Evolutionary conservation across 495 filamentous ascomycete genomes (phyloP).

Genomic region (Aspergillus ellipticus): DNA sequence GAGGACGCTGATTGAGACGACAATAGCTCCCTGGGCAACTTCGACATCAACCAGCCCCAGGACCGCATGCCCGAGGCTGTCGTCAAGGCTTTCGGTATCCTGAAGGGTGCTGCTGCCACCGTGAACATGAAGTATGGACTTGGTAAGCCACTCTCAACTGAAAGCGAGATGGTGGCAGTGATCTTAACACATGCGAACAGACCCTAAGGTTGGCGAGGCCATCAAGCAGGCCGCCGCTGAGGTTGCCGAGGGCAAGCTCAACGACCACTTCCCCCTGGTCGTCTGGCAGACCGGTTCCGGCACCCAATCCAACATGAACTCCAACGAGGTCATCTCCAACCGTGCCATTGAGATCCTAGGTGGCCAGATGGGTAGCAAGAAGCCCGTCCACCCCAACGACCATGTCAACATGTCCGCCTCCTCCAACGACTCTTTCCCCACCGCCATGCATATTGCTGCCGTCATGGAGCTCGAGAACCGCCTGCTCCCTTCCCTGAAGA

Average conservation of each 20-base stretch:
- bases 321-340: constrained; percentile 99
- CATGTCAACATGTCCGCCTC: constrained; percentile 99
- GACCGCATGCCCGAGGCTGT: constrained; percentile 96
- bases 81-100: constrained; percentile 89
- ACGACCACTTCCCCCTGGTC: constrained; percentile 97
- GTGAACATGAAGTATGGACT: constrained; percentile 96
- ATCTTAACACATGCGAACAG: constrained; percentile 30
- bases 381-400: constrained; percentile 98
- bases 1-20: constrained; percentile 14
- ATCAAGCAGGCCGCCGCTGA: constrained; percentile 93
- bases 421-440: constrained; percentile 99
- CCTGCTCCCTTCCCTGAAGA: constrained; percentile 77
- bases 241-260: constrained; percentile 87
- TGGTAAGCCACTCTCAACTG: constrained; percentile 55
- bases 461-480: constrained; percentile 86
- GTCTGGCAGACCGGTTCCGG: constrained; percentile 99
- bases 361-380: constrained; percentile 90
- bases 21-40: constrained; percentile 81
- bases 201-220: constrained; percentile 87
- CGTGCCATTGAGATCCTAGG: constrained; percentile 97
- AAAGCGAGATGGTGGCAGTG: constrained; percentile 1
- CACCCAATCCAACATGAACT: constrained; percentile 99
- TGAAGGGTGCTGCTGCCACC: constrained; percentile 93
- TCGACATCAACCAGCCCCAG: constrained; percentile 97
- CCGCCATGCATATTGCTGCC: constrained; percentile 98